Conservation (phyloP, 768 basidiomycete genomes). For the Mycena albidolilacea region DNA sequence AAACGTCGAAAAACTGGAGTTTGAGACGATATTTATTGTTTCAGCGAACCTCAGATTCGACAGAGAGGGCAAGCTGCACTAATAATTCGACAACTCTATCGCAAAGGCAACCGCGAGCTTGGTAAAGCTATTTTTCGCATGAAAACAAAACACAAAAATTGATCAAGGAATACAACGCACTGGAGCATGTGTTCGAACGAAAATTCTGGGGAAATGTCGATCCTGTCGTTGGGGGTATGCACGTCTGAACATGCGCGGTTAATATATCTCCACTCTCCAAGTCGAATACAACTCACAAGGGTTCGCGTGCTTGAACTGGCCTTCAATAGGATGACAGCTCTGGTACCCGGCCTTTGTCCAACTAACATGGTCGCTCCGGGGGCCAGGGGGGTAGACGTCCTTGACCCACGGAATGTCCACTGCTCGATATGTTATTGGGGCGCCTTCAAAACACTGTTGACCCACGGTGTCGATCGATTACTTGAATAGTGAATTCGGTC, state of each 20-base stretch:
- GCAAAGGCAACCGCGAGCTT: constrained; percentile 64
- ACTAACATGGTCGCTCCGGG: constrained; percentile 51
- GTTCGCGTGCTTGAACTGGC: constrained; percentile 66
- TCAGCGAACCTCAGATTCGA: no score
- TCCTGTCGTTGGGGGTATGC: constrained; percentile 56
- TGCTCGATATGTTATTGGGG: not conserved
- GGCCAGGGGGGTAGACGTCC: constrained; percentile 23
- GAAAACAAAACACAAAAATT: not conserved
- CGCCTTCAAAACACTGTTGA: not conserved
- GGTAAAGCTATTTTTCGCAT: not conserved
- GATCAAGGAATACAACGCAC: constrained; percentile 26
- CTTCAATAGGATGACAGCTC: constrained; percentile 70
- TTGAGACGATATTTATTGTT: no score
- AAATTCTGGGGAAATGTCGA: constrained; percentile 73
- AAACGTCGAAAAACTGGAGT: no score
- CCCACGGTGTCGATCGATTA: constrained; percentile 31
- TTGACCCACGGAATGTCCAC: constrained; percentile 39
- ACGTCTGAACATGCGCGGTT: constrained; percentile 13
- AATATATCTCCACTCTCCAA: not conserved
- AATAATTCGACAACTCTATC: constrained; percentile 57
- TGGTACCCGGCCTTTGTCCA: constrained; percentile 77
- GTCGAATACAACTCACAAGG: constrained; percentile 57
- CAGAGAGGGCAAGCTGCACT: not conserved
- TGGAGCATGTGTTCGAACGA: constrained; percentile 77
- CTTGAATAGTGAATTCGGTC: constrained; percentile 30